Evolutionary conservation across 1,284 basidiomycete genomes (phyloP).

Genomic region (Neotropicomus parvogracilis): DNA sequence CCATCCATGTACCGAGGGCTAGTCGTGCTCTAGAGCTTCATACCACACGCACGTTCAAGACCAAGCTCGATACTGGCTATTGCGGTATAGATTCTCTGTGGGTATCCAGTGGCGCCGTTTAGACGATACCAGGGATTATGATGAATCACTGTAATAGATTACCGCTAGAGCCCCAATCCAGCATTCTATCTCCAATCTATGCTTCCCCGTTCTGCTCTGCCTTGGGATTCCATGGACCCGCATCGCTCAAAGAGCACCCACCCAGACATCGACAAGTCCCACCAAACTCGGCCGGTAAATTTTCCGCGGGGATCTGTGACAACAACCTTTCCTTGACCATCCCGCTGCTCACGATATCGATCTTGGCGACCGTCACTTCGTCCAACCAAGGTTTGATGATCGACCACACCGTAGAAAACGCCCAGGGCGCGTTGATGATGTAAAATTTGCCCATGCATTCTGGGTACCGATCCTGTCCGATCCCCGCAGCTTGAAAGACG

Average conservation of each 20-base stretch:
- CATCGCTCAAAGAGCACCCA: conserved; percentile 87
- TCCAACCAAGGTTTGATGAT: conserved; percentile 94
- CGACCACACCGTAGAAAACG: conserved; percentile 86
- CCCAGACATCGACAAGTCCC: conserved; percentile 77
- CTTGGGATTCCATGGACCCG: conserved; percentile 83
- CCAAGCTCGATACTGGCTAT: no score
- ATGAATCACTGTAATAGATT: no score
- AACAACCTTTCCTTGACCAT: conserved; percentile 69
- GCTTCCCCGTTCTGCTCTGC: conserved; percentile 10
- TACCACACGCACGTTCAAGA: no score
- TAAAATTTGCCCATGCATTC: conserved; percentile 96
- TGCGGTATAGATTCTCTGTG: no score
- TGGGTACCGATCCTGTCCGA: conserved; percentile 92
- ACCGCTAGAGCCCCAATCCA: no score
- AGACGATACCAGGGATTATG: no score
- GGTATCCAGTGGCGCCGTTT: no score
- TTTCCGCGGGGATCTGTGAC: conserved; percentile 79
- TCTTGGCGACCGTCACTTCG: conserved; percentile 91
- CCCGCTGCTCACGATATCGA: conserved; percentile 70
- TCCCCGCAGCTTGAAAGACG: conserved; percentile 72
- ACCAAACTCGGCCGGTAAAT: conserved; percentile 83
- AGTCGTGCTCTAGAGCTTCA: no score
- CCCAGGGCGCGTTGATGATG: conserved; percentile 94
- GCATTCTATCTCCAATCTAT: conserved; percentile 13
- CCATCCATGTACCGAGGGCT: no score